Base-by-base conservation (phyloP, 2,329 filamentous ascomycete species). In the Dendryphion nanum region DNA sequence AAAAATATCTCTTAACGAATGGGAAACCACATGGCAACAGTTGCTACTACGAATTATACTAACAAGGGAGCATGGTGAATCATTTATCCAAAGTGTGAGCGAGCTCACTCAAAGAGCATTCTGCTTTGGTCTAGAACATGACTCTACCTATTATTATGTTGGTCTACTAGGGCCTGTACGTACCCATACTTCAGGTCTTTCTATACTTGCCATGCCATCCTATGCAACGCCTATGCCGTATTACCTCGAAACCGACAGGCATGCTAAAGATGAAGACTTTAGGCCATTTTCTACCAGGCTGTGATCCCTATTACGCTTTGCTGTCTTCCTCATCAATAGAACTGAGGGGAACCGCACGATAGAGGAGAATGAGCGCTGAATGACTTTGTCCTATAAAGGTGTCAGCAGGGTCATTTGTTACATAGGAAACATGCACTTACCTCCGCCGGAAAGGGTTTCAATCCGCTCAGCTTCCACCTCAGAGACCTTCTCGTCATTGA, bases 401-500 rank as follows among this genome's bases (percentile, higher is more conserved):
- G 40, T 64, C 44, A 57, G 47, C 41, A 31, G 14, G 34, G 26
- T 13, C n/a, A n/a, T 8, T n/a, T 13, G n/a, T 3, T 5, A 18
- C 24, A 16, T 17, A 3, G 60, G 33, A 6, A 8, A 26, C 29
- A 21, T 21, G 7, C 31, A 59, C 76, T 66, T 66, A 81, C 89
- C 91, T 58, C 94, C 93, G 42, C 93, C 94, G 35, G 89, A 79
- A 35, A 98, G 77, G 3, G 83, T 85, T 62, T 91, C 86, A 50
- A 98, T 94, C 74, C 95, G 93, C 55, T 97, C 91, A 18, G 81
- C 75, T 13, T 88, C 82, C 18, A 98, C 93, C 72, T 98, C 93
- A 12, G 85, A 82, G 21, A 98, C 93, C 72, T 89, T 94, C 63
- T 98, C 91, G 58, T 98, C 93, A 67, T 98, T 97, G 77, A 98